Evolutionary conservation across 2,329 filamentous ascomycete species (phyloP).

Genomic region (Cercospora sp.): DNA sequence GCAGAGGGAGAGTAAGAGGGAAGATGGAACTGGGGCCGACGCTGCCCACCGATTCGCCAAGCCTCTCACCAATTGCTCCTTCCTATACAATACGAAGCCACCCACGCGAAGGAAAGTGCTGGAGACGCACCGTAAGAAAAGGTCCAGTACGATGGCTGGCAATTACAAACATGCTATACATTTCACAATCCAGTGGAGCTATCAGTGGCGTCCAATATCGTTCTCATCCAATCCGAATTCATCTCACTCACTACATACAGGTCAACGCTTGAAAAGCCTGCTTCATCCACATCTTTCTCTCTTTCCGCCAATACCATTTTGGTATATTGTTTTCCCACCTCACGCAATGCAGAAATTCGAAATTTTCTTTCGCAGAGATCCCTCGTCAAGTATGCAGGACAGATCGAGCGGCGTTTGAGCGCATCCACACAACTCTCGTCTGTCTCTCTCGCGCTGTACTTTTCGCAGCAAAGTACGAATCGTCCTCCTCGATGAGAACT

Average conservation of each 20-base stretch:
- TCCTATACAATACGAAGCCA: neutral
- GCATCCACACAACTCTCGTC: neutral
- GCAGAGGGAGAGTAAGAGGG: neutral
- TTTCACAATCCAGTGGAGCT: neutral
- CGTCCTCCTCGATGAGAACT: neutral
- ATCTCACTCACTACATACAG: neutral
- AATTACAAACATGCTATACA: neutral
- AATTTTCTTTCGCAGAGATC: neutral
- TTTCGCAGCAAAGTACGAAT: neutral
- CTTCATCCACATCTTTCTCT: neutral
- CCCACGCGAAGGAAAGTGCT: no score
- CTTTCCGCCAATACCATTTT: neutral
- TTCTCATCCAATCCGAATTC: neutral
- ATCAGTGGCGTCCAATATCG: neutral
- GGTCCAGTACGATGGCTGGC: neutral
- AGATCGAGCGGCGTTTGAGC: neutral
- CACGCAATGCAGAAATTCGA: neutral
- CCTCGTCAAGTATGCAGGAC: neutral
- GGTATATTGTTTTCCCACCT: neutral
- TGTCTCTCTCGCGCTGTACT: neutral
- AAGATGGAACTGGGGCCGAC: neutral
- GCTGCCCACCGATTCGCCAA: neutral
- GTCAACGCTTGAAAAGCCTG: no score
- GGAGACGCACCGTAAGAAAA: no score
- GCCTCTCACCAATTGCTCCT: neutral